Conservation (phyloP, 2,329 filamentous ascomycete genomes). For the Paracoccidioides brasiliensis region DNA sequence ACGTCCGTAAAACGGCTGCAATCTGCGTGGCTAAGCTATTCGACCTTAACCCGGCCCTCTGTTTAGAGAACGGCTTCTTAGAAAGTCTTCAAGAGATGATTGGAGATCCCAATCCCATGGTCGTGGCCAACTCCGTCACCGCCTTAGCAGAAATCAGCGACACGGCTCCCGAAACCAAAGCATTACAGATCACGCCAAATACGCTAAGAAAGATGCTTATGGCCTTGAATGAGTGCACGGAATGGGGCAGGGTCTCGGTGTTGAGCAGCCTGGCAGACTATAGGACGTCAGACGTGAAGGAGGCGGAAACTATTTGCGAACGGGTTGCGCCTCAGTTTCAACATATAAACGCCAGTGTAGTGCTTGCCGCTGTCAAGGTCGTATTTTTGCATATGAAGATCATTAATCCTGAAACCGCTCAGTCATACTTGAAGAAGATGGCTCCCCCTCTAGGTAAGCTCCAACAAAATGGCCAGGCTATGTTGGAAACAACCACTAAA, state of each 20-base stretch:
- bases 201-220: slow-evolving; percentile 91
- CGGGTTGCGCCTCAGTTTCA: slow-evolving; percentile 93
- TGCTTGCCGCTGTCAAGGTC: slow-evolving; percentile 91
- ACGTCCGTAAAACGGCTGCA: slow-evolving; percentile 94
- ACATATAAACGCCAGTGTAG: slow-evolving; percentile 94
- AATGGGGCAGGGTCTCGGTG: slow-evolving; percentile 95
- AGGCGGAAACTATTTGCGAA: slow-evolving; percentile 97
- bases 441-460: slow-evolving; percentile 72
- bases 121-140: slow-evolving; percentile 93
- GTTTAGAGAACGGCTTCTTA: slow-evolving; percentile 91
- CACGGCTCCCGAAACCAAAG: slow-evolving; percentile 77
- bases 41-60: slow-evolving; percentile 83
- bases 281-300: slow-evolving; percentile 73
- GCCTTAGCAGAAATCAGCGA: slow-evolving; percentile 86
- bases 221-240: slow-evolving; percentile 94
- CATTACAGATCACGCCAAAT: slow-evolving; percentile 65
- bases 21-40: slow-evolving; percentile 98
- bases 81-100: slow-evolving; percentile 92
- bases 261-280: slow-evolving; percentile 83
- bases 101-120: slow-evolving; percentile 96
- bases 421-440: slow-evolving; percentile 96
- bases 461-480: background rate
- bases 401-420: slow-evolving; percentile 62
- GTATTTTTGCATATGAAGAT: slow-evolving; percentile 94
- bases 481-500: background rate